Evolutionary conservation across 495 filamentous ascomycete genomes (phyloP).

Genomic region (Mycothermus thermophilus): DNA sequence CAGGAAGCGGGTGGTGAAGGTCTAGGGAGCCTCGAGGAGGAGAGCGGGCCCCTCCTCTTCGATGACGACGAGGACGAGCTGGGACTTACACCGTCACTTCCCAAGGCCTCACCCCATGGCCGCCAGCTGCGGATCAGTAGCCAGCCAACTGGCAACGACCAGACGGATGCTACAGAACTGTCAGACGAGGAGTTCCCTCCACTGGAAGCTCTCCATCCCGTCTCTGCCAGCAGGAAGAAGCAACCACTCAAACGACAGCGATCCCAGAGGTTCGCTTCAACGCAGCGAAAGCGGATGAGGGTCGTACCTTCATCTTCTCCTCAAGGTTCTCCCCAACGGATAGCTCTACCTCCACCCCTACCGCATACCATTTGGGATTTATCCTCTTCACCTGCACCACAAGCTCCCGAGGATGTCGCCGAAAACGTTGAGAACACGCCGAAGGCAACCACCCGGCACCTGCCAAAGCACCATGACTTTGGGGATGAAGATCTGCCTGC

Average conservation of each 20-base stretch:
- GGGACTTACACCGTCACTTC: conserved; percentile 15
- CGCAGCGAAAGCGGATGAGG: conserved; percentile 10
- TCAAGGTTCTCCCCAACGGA: conserved; percentile 11
- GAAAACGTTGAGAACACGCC: conserved; percentile 4
- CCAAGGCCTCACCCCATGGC: conserved; percentile 13
- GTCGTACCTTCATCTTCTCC: conserved; percentile 6
- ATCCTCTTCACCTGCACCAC: conserved; percentile 11
- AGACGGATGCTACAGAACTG: conserved; percentile 18
- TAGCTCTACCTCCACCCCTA: conserved; percentile 1
- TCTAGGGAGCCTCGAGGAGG: conserved; percentile 13
- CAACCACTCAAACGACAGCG: conserved; percentile 11
- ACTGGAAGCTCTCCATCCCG: conserved; percentile 15
- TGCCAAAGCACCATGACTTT: background rate
- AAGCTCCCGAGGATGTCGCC: background rate
- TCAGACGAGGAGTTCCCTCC: conserved; percentile 29
- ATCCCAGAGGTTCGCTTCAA: conserved; percentile 9
- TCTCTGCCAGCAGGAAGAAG: conserved; percentile 2
- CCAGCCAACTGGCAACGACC: conserved; percentile 8
- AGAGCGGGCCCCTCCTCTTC: conserved; percentile 15
- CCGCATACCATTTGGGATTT: conserved; percentile 9
- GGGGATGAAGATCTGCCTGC: background rate
- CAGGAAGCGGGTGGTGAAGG: conserved; percentile 18
- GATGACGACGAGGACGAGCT: conserved; percentile 17
- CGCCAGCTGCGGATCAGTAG: conserved; percentile 12
- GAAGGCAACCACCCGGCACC: background rate